Base-by-base conservation (phyloP, 139 green algal species). In the Chlamydomonas sphaeroides region DNA sequence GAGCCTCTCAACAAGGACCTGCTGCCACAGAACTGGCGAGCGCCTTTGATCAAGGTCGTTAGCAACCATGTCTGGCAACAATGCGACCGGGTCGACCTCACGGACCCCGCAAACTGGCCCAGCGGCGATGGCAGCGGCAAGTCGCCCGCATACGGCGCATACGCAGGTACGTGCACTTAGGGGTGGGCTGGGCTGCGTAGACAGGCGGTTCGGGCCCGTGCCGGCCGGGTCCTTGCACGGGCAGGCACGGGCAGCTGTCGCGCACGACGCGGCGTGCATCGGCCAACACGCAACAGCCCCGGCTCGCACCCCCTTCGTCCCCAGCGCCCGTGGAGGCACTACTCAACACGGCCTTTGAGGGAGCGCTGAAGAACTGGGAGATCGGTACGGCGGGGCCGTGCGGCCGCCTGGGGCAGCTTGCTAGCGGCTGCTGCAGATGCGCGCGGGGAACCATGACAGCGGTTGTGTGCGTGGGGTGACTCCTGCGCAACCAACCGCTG, bases 41-140 rank as follows among this genome's bases (percentile, higher is more conserved):
- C 75, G 4, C 75, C 75, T 10, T 61, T 82, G 7, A 72, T 82
- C 39, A 82, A 82, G 18, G 75, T 82, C 23, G 63, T 82, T 26
- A 73, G 62, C 42, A 82, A 82, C 59, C 74, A 80, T 45, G 57
- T 82, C 1, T 82, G 75, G 75, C 75, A 82, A 49, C 42, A 36
- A 17, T 82, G 75, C 36, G 75, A 82, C 28, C 75, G 75, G 2
- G 62, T 82, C 7, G 75, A 82, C 41, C 39, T 82, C 62, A 82
- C 75, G 1, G 75, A 82, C 28, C 42, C 62, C 0, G 32, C 32
- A 2, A 82, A 82, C 45, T 42, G 65, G 3, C 75, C 75, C 2
- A 82, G 51, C 33, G 42, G 42, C 32, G 59, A 82, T 28, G 75
- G 75, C 1, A 73, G 61, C 41, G 75, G 75, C 21, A 72, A 72